Percentiles rank a stretch among this genome's conserved stretches.
Evolutionary conservation across 208 protist species (phyloP).

Genomic region (Trypanosoma rangeli): DNA sequence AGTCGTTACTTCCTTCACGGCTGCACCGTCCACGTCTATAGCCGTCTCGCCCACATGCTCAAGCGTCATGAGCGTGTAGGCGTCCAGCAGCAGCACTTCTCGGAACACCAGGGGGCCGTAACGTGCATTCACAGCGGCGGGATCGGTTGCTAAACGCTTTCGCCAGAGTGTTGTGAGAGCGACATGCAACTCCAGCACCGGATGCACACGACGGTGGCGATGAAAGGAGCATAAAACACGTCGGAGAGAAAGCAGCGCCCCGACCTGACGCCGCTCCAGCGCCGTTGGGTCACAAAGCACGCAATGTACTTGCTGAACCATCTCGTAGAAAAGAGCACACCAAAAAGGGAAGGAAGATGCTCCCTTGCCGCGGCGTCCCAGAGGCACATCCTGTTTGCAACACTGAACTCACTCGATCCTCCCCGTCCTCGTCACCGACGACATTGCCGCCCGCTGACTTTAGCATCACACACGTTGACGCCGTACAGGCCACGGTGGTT

Average conservation of each 20-base stretch:
- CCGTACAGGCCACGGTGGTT: slow-evolving; percentile 10
- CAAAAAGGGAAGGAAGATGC: slow-evolving; percentile 29
- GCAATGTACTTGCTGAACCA: slow-evolving; percentile 15
- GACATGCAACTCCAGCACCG: slow-evolving; percentile 51
- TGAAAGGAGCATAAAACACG: slow-evolving; percentile 61
- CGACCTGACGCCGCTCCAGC: slow-evolving; percentile 27
- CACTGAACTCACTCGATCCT: neutral
- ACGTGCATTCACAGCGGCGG: neutral
- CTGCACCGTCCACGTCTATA: slow-evolving; percentile 33
- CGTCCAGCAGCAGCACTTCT: slow-evolving; percentile 69
- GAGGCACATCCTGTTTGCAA: neutral
- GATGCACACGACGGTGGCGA: slow-evolving; percentile 47
- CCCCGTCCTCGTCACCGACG: neutral
- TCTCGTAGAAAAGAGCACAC: slow-evolving; percentile 24
- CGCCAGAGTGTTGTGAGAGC: slow-evolving; percentile 9
- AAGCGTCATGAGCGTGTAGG: slow-evolving; percentile 68
- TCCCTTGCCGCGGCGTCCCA: neutral
- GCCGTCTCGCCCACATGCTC: slow-evolving; percentile 71
- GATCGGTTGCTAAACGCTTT: neutral
- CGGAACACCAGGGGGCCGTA: slow-evolving; percentile 43
- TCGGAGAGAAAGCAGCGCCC: slow-evolving; percentile 53
- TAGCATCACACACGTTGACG: slow-evolving; percentile 7
- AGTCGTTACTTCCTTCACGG: neutral
- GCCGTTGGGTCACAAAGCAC: slow-evolving; percentile 6
- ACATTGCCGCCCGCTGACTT: neutral